These are phyloP conservation scores for Silene uniflora DNA, from an alignment of 148 eudicot genomes.

Conservation along the genomic window DNA sequence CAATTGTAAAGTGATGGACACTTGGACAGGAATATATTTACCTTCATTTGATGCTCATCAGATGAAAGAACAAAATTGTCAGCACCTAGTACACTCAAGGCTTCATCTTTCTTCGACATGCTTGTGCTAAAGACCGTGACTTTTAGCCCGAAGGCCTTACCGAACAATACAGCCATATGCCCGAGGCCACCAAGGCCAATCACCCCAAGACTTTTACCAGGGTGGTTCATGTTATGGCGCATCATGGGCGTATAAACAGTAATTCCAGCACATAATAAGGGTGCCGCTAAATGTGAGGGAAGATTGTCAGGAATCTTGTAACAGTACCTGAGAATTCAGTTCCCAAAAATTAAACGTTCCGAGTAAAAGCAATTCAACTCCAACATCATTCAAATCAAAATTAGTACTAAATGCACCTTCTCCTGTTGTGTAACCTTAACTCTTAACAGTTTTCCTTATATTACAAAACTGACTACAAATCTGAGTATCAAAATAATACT, in stretches of 20 bases:
- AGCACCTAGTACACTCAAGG: conserved; percentile 51
- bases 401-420: too few species aligned
- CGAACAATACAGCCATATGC: conserved; percentile 80
- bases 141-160: conserved; percentile 77
- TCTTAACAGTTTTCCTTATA: too few species aligned
- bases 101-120: conserved; percentile 61
- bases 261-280: conserved; percentile 78
- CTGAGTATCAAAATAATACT: too few species aligned
- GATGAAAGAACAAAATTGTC: conserved; percentile 66
- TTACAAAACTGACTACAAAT: too few species aligned
- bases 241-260: conserved; percentile 79
- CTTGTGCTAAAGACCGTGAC: conserved; percentile 86
- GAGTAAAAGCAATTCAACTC: not conserved
- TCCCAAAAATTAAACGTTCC: not conserved
- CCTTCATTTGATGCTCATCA: conserved; percentile 60
- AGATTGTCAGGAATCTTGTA: conserved; percentile 56
- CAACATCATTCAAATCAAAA: too few species aligned
- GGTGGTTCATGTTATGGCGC: conserved; percentile 69
- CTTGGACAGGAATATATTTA: conserved; percentile 18
- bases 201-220: conserved; percentile 83
- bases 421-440: too few species aligned
- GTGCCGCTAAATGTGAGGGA: conserved; percentile 68
- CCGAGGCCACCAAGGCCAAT: conserved; percentile 84
- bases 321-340: conserved; percentile 51
- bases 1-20: too few species aligned